Evolutionary conservation across 1,139 yeast genomes (phyloP), one percentile per base, ranked within the genome.

Genomic region (Geotrichum cucujoidarum): DNA sequence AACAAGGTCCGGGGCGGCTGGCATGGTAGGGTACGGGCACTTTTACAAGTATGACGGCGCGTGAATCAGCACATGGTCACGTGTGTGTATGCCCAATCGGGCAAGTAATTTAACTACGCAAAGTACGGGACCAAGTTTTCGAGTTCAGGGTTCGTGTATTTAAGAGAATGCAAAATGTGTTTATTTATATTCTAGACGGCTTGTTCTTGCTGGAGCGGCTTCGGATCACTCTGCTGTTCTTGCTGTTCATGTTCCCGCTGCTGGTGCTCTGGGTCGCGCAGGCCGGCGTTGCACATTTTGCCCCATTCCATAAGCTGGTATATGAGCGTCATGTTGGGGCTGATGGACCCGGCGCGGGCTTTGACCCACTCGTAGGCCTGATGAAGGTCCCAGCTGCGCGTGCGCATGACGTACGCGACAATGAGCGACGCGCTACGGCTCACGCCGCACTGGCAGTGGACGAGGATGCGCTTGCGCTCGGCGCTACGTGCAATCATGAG

Each of bases 401-500:
- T 71, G 53, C 74, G 72, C 95, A 89, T 89, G 52, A 84, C 78
- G 59, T 81, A 83, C 0, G 96, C 97, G 22, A 89, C 88, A 8
- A 89, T 76, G 43, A 89, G 77, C 36, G 95, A 84, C 0, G 96
- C 96, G 6, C 94, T 83, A 33, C 97, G 69, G 34, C 92, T 82
- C 1, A 89, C 94, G 21, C 97, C 97, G 66, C 96, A 89, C 62
- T 89, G 96, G 63, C 97, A 89, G 62, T 89, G 97, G 1, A 89
- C 77, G 51, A 89, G 72, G 6, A 87, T 76, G 54, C 74, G 76
- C 52, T 77, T 70, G 42, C 70, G 69, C 1, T 55, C 47, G 11
- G 67, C 55, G 7, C 41, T 31, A 7, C 75, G 68, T 1, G 57
- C 52, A 37, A 66, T 55, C 24, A 88, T 82, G 27, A 79, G 56